Percentiles rank a stretch among this genome's conserved stretches.
phyloP scores from a whole-genome alignment of 2,329 filamentous ascomycete genomes.

The Acephala macrosclerotiorum region DNA sequence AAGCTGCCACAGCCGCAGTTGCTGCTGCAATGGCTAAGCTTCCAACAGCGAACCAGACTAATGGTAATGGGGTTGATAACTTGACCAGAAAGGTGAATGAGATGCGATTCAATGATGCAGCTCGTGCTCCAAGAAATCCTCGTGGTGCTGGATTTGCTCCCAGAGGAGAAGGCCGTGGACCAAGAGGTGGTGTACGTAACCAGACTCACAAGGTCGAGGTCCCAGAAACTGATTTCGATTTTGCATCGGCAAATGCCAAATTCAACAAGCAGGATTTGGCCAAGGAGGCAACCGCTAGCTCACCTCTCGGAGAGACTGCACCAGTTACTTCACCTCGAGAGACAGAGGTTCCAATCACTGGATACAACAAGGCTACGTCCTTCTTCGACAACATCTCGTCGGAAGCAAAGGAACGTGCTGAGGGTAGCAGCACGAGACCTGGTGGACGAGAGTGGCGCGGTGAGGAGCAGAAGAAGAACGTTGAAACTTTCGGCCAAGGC shows the following conservation, averaged over 20 bases:
- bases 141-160: constrained; percentile 47
- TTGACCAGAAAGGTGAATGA: constrained; percentile 78
- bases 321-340: constrained; percentile 48
- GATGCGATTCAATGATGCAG: constrained; percentile 70
- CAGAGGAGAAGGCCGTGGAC: constrained; percentile 52
- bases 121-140: constrained; percentile 56
- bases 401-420: constrained; percentile 87
- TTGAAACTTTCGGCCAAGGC: constrained; percentile 97
- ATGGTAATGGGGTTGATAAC: constrained; percentile 67
- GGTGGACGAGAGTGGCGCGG: constrained; percentile 87
- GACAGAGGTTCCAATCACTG: constrained; percentile 56
- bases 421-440: constrained; percentile 70
- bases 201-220: constrained; percentile 79
- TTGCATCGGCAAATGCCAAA: constrained; percentile 84
- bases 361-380: constrained; percentile 87
- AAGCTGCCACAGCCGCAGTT: constrained; percentile 79
- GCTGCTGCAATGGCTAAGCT: constrained; percentile 82
- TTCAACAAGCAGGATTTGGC: constrained; percentile 86
- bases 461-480: constrained; percentile 93
- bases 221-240: constrained; percentile 91
- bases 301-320: constrained; percentile 65
- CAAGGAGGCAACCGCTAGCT: constrained; percentile 88
- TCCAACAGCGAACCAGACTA: constrained; percentile 46
- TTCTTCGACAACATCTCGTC: constrained; percentile 99
- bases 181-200: constrained; percentile 46